Evolutionary conservation across 306 rosid genomes (phyloP).

Genomic region (Sphenostylis stenocarpa): DNA sequence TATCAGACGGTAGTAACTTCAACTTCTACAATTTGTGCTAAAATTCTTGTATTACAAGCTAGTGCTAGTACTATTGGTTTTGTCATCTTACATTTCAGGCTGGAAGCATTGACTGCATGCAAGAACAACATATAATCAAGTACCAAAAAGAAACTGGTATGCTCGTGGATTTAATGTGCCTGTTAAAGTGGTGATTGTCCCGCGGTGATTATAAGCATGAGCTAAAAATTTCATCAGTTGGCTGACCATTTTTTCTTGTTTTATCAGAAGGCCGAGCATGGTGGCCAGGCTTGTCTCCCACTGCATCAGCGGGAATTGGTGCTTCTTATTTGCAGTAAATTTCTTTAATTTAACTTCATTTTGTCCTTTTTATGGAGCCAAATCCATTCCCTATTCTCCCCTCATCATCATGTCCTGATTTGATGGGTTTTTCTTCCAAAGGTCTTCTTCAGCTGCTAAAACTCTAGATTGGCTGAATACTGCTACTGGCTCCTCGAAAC

Average conservation of each 20-base stretch:
- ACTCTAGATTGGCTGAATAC: slow-evolving; percentile 32
- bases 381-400: background rate
- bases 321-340: slow-evolving; percentile 35
- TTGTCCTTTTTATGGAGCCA: slow-evolving; percentile 21
- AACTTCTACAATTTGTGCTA: background rate
- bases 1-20: slow-evolving; percentile 47
- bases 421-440: slow-evolving; percentile 24
- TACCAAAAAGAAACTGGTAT: slow-evolving; percentile 51
- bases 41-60: slow-evolving; percentile 8
- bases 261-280: slow-evolving; percentile 33
- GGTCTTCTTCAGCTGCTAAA: slow-evolving; percentile 38
- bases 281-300: slow-evolving; percentile 35
- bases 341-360: slow-evolving; percentile 20
- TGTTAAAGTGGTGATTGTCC: background rate
- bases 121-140: slow-evolving; percentile 35
- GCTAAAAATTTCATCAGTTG: slow-evolving; percentile 3
- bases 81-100: slow-evolving; percentile 41
- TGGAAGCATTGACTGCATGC: slow-evolving; percentile 33
- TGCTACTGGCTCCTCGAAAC: slow-evolving; percentile 36
- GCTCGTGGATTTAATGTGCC: slow-evolving; percentile 4
- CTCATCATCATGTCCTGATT: background rate
- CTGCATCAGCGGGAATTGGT: slow-evolving; percentile 13
- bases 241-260: slow-evolving; percentile 25
- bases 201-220: background rate
- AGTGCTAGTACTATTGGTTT: slow-evolving; percentile 9